Percentiles rank a stretch among this genome's conserved stretches.
These are phyloP conservation scores for Acanthamoeba lenticulata DNA, from an alignment of 208 protist species.

Conservation along the genomic window DNA sequence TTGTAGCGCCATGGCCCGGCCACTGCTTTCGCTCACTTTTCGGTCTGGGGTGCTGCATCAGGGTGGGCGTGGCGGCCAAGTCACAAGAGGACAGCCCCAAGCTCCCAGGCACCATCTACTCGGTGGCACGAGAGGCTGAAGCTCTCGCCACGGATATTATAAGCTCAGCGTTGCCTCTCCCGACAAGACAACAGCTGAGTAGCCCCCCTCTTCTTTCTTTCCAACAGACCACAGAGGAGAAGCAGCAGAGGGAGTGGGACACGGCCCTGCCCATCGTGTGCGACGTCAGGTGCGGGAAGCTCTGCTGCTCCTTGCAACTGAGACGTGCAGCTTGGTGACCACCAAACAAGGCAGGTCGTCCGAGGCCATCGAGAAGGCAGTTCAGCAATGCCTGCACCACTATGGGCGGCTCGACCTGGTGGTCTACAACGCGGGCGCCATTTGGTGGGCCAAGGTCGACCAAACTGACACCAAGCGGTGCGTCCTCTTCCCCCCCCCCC, in stretches of 20 bases:
- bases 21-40: too few species aligned
- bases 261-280: not conserved
- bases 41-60: not conserved
- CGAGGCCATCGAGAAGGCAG: not conserved
- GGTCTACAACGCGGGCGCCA: constrained; percentile 43
- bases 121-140: not conserved
- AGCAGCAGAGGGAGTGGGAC: not conserved
- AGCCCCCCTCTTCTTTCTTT: not conserved
- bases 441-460: not conserved
- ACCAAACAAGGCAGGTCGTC: not conserved
- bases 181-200: not conserved
- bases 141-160: not conserved
- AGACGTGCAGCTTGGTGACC: too few species aligned
- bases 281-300: not conserved
- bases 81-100: not conserved
- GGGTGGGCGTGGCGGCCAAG: constrained; percentile 34
- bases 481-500: not conserved
- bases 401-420: constrained; percentile 2
- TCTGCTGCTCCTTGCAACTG: too few species aligned
- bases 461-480: not conserved
- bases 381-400: not conserved
- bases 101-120: constrained; percentile 40
- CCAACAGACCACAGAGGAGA: not conserved
- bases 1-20: too few species aligned
- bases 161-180: not conserved